These are phyloP conservation scores for Leccinum angustisporum DNA, from an alignment of 1,284 basidiomycete species.

Conservation along the genomic window DNA sequence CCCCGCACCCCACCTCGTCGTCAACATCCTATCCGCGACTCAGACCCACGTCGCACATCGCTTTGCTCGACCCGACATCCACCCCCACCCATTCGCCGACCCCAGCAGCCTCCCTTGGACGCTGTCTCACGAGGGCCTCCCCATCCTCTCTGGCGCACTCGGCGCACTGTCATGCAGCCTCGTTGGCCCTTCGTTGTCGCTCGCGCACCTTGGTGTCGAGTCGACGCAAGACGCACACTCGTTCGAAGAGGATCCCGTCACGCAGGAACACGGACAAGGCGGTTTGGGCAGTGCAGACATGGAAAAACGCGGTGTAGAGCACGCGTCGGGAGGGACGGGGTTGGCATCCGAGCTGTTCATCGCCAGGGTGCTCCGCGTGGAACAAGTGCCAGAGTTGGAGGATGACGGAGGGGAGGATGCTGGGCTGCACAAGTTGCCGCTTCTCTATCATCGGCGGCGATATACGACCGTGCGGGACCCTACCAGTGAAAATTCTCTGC, in stretches of 20 bases:
- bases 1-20: slow-evolving; percentile 50
- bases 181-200: slow-evolving; percentile 40
- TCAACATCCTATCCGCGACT: slow-evolving; percentile 66
- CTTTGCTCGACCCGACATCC: slow-evolving; percentile 65
- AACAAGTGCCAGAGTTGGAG: slow-evolving; percentile 13
- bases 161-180: slow-evolving; percentile 61
- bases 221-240: slow-evolving; percentile 26
- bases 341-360: slow-evolving; percentile 46
- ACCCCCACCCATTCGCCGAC: slow-evolving; percentile 49
- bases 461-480: slow-evolving; percentile 41
- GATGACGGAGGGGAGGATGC: slow-evolving; percentile 14
- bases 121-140: slow-evolving; percentile 51
- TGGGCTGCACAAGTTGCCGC: slow-evolving; percentile 35
- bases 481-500: no score
- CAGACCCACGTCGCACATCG: slow-evolving; percentile 55
- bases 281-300: neutral
- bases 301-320: slow-evolving; percentile 11
- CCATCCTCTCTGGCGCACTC: slow-evolving; percentile 52
- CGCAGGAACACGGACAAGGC: neutral
- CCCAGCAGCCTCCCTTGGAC: slow-evolving; percentile 28
- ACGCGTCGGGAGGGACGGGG: slow-evolving; percentile 15
- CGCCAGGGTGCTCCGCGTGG: slow-evolving; percentile 41
- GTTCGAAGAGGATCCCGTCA: slow-evolving; percentile 11
- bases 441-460: slow-evolving; percentile 46
- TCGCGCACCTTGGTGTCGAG: slow-evolving; percentile 36